Evolutionary conservation across 345 rosid genomes (phyloP).

Genomic region (Durio zibethinus): DNA sequence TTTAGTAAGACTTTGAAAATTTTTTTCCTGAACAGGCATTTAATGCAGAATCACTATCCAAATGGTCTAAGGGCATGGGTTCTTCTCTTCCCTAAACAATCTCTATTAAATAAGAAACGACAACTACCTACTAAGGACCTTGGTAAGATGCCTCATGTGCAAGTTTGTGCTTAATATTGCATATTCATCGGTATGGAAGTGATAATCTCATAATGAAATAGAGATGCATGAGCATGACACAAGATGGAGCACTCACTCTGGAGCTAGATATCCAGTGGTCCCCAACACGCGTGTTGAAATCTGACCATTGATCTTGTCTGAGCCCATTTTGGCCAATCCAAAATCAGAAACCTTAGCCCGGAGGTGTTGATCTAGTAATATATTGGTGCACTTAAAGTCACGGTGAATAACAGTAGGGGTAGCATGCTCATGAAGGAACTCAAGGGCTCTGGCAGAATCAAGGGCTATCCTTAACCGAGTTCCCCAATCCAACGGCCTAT

Average conservation of each 20-base stretch:
- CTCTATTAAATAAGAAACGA: slow-evolving; percentile 25
- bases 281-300: slow-evolving; percentile 62
- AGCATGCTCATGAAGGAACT: slow-evolving; percentile 74
- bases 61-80: neutral
- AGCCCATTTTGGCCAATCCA: slow-evolving; percentile 70
- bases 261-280: slow-evolving; percentile 79
- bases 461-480: slow-evolving; percentile 74
- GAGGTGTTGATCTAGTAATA: slow-evolving; percentile 56
- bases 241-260: slow-evolving; percentile 67
- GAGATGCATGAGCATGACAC: slow-evolving; percentile 1
- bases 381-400: slow-evolving; percentile 72
- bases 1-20: neutral
- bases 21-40: neutral
- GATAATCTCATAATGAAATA: neutral
- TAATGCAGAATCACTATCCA: neutral
- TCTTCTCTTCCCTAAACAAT: neutral
- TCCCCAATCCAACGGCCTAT: slow-evolving; percentile 60
- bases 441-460: slow-evolving; percentile 78
- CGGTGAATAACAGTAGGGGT: slow-evolving; percentile 76
- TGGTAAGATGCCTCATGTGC: slow-evolving; percentile 25
- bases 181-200: slow-evolving; percentile 14
- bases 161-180: slow-evolving; percentile 14
- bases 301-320: slow-evolving; percentile 75
- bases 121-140: slow-evolving; percentile 14
- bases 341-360: slow-evolving; percentile 75